phyloP scores from a whole-genome alignment of 352 stramenopile genomes.

The Globisporangium acanthophoron region DNA sequence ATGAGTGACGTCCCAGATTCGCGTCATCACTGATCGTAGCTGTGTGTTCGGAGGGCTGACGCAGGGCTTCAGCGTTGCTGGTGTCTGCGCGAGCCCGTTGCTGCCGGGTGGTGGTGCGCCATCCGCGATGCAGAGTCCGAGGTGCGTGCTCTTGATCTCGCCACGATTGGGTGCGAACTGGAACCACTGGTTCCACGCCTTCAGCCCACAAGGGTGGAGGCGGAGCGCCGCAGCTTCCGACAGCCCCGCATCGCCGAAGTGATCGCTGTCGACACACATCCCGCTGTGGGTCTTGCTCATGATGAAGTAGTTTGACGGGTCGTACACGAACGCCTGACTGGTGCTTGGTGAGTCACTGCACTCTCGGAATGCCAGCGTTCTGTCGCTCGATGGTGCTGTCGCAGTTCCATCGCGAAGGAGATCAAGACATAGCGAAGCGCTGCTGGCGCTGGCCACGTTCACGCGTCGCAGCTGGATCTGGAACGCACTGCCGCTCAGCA shows the following conservation, averaged over 20 bases:
- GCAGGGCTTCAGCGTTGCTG: not conserved
- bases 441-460: not conserved
- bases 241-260: not conserved
- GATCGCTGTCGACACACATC: conserved; percentile 8
- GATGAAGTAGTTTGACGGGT: conserved; percentile 9
- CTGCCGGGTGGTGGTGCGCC: not conserved
- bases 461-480: not conserved
- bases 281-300: conserved; percentile 1
- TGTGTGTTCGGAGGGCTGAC: not conserved
- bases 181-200: conserved; percentile 6
- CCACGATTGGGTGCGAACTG: not conserved
- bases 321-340: conserved; percentile 10
- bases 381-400: not conserved
- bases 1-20: not conserved
- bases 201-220: conserved; percentile 2
- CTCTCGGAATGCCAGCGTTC: not conserved
- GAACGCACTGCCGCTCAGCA: conserved; percentile 7
- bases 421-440: conserved; percentile 1
- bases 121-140: conserved; percentile 3
- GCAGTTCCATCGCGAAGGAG: not conserved
- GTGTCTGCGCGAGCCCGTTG: not conserved
- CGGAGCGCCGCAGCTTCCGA: not conserved
- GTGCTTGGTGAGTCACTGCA: not conserved
- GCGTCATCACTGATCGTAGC: not conserved
- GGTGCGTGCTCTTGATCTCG: conserved; percentile 1